Base-by-base conservation (phyloP, 306 rosid genomes). In the Lathyrus aphaca region DNA sequence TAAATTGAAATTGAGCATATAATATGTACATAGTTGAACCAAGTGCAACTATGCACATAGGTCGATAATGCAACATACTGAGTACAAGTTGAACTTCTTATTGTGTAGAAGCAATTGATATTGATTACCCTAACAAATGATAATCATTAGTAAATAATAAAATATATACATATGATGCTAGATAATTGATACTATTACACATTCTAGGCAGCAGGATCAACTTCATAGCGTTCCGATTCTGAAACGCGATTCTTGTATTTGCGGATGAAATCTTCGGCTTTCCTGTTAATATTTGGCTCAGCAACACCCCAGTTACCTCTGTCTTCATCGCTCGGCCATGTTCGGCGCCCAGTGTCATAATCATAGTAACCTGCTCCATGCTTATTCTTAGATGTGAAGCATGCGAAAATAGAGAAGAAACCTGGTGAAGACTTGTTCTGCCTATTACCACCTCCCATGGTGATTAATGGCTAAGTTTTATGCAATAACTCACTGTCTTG, bases 301-400 rank as follows among this genome's bases (percentile, higher is more conserved):
- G 87, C 95, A 5, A 77, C 85, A 51, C 87, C 83, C 64, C 67
- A 80, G 5, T 57, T 74, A n/a, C 53, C 86, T 64, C 46, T 69
- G 64, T 93, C 98, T 4, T 77, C 75, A 25, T 90, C 91, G 42
- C 93, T 93, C 0, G 73, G 86, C 88, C 88, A 86, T 1, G 79
- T 79, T 75, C 61, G 86, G 15, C 54, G 21, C 0, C 77, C 54
- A 0, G 48, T 69, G 3, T 82, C 85, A 40, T 72, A 16, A 10
- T 79, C 77, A 1, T 66, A 30, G 45, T 64, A 21, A 1, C 71
- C 73, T 45, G 57, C 75, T 71, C 83, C 69, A 7, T 16, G 6
- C 67, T 56, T 86, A 77, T 40, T 75, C 0, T 75, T 71, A 0
- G 85, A 56, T 53, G 72, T 62, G 76, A 92, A 86, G 64, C 85